phyloP scores from a whole-genome alignment of 768 basidiomycete species.

The Leccinum broughii region DNA sequence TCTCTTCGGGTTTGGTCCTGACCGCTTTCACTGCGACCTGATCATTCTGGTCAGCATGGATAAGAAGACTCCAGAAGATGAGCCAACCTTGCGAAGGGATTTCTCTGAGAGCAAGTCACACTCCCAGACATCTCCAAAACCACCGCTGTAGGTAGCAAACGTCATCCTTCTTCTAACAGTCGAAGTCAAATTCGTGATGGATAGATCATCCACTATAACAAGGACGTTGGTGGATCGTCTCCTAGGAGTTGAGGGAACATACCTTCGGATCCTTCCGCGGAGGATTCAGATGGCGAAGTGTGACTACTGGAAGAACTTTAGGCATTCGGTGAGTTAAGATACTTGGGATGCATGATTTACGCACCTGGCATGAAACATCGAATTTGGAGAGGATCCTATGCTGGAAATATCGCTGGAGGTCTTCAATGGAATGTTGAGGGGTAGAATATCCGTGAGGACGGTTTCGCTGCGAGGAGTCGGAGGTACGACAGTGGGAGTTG shows the following conservation, averaged over 20 bases:
- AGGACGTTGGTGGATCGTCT: background rate
- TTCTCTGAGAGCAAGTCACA: constrained; percentile 20
- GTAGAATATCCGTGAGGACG: background rate
- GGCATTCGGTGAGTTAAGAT: background rate
- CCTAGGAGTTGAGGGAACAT: background rate
- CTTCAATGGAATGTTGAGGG: background rate
- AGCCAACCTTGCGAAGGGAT: constrained; percentile 8
- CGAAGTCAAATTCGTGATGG: constrained; percentile 3
- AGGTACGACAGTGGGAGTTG: constrained; percentile 14
- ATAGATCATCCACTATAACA: constrained; percentile 14
- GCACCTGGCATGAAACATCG: constrained; percentile 12
- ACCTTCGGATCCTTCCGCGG: constrained; percentile 13
- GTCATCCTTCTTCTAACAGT: constrained; percentile 3
- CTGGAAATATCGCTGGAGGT: no score
- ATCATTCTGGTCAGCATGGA: background rate
- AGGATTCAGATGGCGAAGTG: constrained; percentile 15
- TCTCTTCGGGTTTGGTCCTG: background rate
- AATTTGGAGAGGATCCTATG: background rate
- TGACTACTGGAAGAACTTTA: constrained; percentile 15
- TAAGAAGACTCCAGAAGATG: background rate
- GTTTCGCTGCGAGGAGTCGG: constrained; percentile 7
- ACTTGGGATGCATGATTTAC: background rate
- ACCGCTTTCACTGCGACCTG: constrained; percentile 27
- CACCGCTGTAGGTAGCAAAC: constrained; percentile 13
- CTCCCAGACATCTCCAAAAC: constrained; percentile 26